Percentiles rank a stretch among this genome's conserved stretches.
These are phyloP conservation scores for Pugionium dolabratum DNA, from an alignment of 345 rosid genomes.

Conservation along the genomic window DNA sequence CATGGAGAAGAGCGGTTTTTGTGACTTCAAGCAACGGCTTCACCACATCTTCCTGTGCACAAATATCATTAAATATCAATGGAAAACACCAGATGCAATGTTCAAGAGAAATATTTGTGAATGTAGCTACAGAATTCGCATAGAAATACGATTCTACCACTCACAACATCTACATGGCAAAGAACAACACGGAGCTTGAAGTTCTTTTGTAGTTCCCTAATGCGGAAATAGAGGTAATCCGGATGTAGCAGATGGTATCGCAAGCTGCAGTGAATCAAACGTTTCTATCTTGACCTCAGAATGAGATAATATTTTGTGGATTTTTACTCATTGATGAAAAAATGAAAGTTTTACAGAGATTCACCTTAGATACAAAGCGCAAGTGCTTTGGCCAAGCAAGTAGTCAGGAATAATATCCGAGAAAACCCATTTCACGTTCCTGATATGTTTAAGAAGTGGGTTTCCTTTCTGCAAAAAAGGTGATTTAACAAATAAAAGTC, in stretches of 20 bases:
- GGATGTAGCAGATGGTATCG: slow-evolving; percentile 92
- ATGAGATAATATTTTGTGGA: not conserved
- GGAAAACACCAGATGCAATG: slow-evolving; percentile 1
- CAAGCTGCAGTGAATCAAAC: slow-evolving; percentile 51
- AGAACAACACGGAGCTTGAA: slow-evolving; percentile 83
- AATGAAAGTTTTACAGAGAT: not conserved
- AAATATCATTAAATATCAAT: slow-evolving; percentile 5
- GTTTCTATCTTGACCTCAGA: not conserved
- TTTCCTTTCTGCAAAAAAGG: slow-evolving; percentile 75
- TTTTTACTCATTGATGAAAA: not conserved
- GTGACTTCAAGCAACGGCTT: slow-evolving; percentile 86
- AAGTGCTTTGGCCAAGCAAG: slow-evolving; percentile 75
- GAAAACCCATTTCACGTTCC: slow-evolving; percentile 82
- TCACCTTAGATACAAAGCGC: slow-evolving; percentile 89
- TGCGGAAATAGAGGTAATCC: slow-evolving; percentile 86
- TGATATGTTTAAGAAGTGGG: slow-evolving; percentile 83
- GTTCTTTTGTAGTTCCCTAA: slow-evolving; percentile 85
- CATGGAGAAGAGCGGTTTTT: slow-evolving; percentile 80
- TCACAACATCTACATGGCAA: slow-evolving; percentile 94
- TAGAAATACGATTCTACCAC: slow-evolving; percentile 1
- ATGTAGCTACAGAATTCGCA: not conserved
- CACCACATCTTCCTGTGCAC: slow-evolving; percentile 68
- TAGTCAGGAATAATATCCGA: slow-evolving; percentile 79
- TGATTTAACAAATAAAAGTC: not conserved
- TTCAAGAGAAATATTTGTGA: not conserved